Evolutionary conservation across 192 early-diverging fungal species (phyloP).

Genomic region (Umbelopsis sp.): DNA sequence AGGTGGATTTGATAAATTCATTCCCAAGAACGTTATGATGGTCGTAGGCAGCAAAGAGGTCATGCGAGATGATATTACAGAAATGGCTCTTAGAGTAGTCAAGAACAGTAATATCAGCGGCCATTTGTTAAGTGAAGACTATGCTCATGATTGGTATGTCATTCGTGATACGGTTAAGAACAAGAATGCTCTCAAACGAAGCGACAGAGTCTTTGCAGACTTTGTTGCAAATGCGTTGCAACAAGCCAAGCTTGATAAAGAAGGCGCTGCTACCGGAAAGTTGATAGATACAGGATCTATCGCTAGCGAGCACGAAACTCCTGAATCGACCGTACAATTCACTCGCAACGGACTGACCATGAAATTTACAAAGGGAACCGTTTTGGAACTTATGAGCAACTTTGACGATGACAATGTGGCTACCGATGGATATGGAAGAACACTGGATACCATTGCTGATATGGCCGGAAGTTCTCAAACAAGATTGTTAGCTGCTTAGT

Average conservation of each 20-base stretch:
- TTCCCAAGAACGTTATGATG: constrained; percentile 28
- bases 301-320: background rate
- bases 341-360: constrained; percentile 2
- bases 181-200: constrained; percentile 20
- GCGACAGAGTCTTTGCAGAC: constrained; percentile 32
- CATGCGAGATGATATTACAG: constrained; percentile 30
- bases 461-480: background rate
- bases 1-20: constrained; percentile 13
- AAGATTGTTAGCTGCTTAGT: no score
- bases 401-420: background rate
- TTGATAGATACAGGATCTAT: no score
- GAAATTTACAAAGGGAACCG: background rate
- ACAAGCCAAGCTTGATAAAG: background rate
- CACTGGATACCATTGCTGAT: background rate
- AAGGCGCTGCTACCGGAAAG: background rate
- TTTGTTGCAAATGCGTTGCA: constrained; percentile 20
- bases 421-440: background rate
- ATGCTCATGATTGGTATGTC: constrained; percentile 43
- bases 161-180: constrained; percentile 37
- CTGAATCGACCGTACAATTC: background rate
- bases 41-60: constrained; percentile 33
- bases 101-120: constrained; percentile 19
- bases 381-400: background rate
- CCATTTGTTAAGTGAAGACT: constrained; percentile 24
- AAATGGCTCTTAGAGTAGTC: constrained; percentile 16